These are phyloP conservation scores for Trypethelium eluteriae DNA, from an alignment of 495 filamentous ascomycete genomes.

Conservation along the genomic window DNA sequence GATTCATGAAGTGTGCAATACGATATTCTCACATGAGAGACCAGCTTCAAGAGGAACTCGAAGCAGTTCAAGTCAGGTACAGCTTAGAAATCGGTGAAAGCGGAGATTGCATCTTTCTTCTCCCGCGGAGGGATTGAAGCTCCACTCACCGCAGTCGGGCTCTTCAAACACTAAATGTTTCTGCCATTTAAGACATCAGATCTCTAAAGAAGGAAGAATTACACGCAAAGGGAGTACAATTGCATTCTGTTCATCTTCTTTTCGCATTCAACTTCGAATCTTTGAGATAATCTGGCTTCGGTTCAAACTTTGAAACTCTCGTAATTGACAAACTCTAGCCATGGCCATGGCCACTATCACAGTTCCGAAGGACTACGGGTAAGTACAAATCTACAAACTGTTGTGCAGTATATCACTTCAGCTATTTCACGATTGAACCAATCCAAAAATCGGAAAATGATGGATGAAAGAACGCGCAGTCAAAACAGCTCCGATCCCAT, in stretches of 20 bases:
- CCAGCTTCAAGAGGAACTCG: not conserved
- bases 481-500: not conserved
- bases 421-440: too few relatives aligned
- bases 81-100: not conserved
- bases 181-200: not conserved
- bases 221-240: too few relatives aligned
- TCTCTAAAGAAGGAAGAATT: too few relatives aligned
- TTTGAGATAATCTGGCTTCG: not conserved
- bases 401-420: too few relatives aligned
- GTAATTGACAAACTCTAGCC: constrained; percentile 9
- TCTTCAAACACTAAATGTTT: not conserved
- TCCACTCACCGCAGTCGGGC: not conserved
- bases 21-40: too few relatives aligned
- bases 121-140: constrained; percentile 1
- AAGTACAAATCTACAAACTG: constrained; percentile 14
- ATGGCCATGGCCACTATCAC: constrained; percentile 23
- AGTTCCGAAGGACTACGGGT: constrained; percentile 37
- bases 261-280: not conserved
- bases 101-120: not conserved
- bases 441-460: too few relatives aligned
- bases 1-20: not conserved
- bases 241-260: not conserved
- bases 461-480: too few relatives aligned
- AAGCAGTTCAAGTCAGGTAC: not conserved
- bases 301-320: not conserved